phyloP scores from a whole-genome alignment of 2,329 filamentous ascomycete genomes.

The Alternaria infectoria region DNA sequence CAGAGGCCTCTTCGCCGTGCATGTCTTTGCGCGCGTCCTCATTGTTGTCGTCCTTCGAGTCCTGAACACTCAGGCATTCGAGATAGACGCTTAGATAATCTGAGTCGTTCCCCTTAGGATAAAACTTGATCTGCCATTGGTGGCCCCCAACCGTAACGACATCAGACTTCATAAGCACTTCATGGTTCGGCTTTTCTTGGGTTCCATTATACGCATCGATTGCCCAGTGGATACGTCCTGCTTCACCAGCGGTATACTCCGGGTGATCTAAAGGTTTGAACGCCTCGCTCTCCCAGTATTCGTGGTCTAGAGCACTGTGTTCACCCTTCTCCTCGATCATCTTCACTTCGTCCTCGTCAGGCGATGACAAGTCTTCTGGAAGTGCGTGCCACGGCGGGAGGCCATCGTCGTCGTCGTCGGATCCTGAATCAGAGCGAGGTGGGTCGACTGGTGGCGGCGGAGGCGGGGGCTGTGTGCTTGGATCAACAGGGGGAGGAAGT shows the following conservation, averaged over 20 bases:
- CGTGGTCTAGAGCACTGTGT: constrained; percentile 63
- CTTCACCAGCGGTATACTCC: constrained; percentile 60
- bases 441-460: constrained; percentile 42
- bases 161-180: constrained; percentile 65
- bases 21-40: constrained; percentile 2
- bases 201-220: constrained; percentile 66
- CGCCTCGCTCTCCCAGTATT: constrained; percentile 65
- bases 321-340: constrained; percentile 60
- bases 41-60: constrained; percentile 17
- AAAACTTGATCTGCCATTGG: constrained; percentile 71
- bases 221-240: constrained; percentile 64
- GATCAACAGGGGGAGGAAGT: constrained; percentile 21
- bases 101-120: constrained; percentile 65
- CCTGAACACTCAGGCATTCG: constrained; percentile 61
- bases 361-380: constrained; percentile 62
- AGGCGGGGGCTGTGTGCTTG: constrained; percentile 34
- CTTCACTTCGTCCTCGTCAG: constrained; percentile 64
- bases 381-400: constrained; percentile 59
- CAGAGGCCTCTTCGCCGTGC: not conserved
- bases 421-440: constrained; percentile 39
- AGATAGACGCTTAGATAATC: constrained; percentile 66
- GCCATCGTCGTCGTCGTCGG: constrained; percentile 47
- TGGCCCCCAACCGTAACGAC: constrained; percentile 63
- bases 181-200: constrained; percentile 64
- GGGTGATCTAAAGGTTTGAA: constrained; percentile 64